These are phyloP conservation scores for Pholiota molesta DNA, from an alignment of 768 basidiomycete species.

Conservation along the genomic window DNA sequence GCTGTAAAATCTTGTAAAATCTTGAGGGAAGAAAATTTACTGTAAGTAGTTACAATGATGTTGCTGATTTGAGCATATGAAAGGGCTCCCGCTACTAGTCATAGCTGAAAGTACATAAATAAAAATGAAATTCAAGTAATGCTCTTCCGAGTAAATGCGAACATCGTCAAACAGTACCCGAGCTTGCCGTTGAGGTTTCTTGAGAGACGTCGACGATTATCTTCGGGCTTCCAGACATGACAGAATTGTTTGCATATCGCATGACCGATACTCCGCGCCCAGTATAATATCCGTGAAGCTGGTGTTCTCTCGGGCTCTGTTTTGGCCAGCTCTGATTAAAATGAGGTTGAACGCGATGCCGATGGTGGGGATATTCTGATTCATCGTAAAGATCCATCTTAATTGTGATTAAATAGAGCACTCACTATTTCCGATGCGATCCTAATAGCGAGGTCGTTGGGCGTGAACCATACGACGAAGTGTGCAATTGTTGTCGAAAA, in stretches of 20 bases:
- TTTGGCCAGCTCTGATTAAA: slow-evolving; percentile 3
- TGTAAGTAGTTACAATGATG: too few species aligned
- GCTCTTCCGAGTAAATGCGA: not conserved
- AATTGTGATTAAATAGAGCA: not conserved
- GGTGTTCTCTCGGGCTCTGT: slow-evolving; percentile 1
- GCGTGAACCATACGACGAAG: slow-evolving; percentile 11
- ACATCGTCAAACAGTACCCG: not conserved
- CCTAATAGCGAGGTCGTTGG: slow-evolving; percentile 8
- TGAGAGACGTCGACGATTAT: slow-evolving; percentile 6
- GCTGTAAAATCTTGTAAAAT: too few species aligned
- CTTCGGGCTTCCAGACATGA: not conserved
- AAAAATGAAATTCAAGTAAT: not conserved
- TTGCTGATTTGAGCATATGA: too few species aligned
- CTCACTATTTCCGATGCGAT: slow-evolving; percentile 10
- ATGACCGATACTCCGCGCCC: not conserved
- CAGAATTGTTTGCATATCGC: slow-evolving; percentile 2
- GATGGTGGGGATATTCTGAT: slow-evolving; percentile 11
- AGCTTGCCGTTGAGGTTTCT: slow-evolving; percentile 1
- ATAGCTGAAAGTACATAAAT: not conserved
- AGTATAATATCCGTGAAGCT: not conserved
- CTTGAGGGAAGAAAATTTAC: too few species aligned
- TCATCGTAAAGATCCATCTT: not conserved
- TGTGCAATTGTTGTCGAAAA: slow-evolving; percentile 4
- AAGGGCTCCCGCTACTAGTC: too few species aligned
- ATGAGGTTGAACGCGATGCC: slow-evolving; percentile 13